Conservation (phyloP, 2,329 filamentous ascomycete species). For the Penicillium sp. region DNA sequence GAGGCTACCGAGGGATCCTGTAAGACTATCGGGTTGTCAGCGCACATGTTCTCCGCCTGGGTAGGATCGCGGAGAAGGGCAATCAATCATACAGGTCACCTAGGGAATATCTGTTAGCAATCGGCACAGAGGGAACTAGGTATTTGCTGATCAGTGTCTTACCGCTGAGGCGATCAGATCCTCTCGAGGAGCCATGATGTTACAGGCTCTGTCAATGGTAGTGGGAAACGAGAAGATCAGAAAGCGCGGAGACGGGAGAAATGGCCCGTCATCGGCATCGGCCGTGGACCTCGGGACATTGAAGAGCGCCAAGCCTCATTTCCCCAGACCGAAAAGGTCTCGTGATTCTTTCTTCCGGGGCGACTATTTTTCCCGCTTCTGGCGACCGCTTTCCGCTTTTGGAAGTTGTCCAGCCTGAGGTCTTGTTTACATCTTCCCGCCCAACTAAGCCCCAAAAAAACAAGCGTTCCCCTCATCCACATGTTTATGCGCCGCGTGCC, state of each 20-base stretch:
- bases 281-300: conserved; percentile 35
- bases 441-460: conserved; percentile 14
- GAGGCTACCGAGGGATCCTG: conserved; percentile 87
- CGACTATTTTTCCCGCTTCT: conserved; percentile 14
- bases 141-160: conserved; percentile 30
- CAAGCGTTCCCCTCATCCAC: conserved; percentile 14
- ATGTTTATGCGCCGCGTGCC: conserved; percentile 8
- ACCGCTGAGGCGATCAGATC: conserved; percentile 81
- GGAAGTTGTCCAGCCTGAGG: conserved; percentile 27
- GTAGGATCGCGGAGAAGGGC: not conserved
- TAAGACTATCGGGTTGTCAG: conserved; percentile 57
- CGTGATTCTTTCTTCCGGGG: conserved; percentile 20
- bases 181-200: conserved; percentile 77
- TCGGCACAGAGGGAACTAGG: conserved; percentile 22
- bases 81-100: conserved; percentile 45
- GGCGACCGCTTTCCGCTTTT: conserved; percentile 27
- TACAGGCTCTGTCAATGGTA: conserved; percentile 6
- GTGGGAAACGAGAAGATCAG: conserved; percentile 7
- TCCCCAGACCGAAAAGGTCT: conserved; percentile 28
- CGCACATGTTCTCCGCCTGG: conserved; percentile 2
- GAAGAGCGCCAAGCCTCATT: conserved; percentile 19
- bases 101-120: conserved; percentile 28
- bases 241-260: conserved; percentile 14
- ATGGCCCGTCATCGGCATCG: conserved; percentile 21
- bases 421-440: conserved; percentile 34